A percentile compares a stretch with the other conserved stretches of the same genome.
phyloP scores from a whole-genome alignment of 73 alveolate genomes.

The Symbiodinium natans region DNA sequence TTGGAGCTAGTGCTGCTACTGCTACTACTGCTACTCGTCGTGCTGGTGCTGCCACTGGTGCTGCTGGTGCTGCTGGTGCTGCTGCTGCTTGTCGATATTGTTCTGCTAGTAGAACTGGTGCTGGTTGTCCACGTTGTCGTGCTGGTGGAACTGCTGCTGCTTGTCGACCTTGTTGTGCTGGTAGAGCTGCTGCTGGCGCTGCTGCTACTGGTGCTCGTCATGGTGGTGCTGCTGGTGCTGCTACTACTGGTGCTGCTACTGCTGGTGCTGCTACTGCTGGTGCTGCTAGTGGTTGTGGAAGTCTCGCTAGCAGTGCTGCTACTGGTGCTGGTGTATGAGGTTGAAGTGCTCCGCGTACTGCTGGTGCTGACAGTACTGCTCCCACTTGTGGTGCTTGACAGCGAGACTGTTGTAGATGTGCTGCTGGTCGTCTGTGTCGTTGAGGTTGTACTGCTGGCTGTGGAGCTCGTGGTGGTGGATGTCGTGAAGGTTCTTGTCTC shows the following conservation, averaged over 20 bases:
- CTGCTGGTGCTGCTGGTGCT: neutral
- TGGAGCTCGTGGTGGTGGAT: neutral
- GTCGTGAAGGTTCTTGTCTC: neutral
- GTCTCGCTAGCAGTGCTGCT: constrained; percentile 9
- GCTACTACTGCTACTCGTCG: neutral
- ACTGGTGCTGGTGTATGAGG: neutral
- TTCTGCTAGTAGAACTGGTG: constrained; percentile 3
- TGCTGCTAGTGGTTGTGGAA: neutral
- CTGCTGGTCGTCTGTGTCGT: neutral
- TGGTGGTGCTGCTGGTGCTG: neutral
- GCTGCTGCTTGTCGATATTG: neutral
- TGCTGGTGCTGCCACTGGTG: neutral
- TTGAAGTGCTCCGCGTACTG: neutral
- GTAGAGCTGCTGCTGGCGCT: neutral
- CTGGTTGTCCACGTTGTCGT: neutral
- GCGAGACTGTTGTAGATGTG: neutral
- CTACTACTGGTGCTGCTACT: neutral
- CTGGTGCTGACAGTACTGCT: neutral
- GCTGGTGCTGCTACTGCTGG: neutral
- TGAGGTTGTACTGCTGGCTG: neutral
- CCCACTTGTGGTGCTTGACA: neutral
- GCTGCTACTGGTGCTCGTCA: neutral
- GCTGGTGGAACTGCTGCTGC: neutral
- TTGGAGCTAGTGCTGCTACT: neutral
- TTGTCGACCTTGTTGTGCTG: neutral